Conservation (phyloP, 2,329 filamentous ascomycete species). For the Exophiala phaeomuriformis region DNA sequence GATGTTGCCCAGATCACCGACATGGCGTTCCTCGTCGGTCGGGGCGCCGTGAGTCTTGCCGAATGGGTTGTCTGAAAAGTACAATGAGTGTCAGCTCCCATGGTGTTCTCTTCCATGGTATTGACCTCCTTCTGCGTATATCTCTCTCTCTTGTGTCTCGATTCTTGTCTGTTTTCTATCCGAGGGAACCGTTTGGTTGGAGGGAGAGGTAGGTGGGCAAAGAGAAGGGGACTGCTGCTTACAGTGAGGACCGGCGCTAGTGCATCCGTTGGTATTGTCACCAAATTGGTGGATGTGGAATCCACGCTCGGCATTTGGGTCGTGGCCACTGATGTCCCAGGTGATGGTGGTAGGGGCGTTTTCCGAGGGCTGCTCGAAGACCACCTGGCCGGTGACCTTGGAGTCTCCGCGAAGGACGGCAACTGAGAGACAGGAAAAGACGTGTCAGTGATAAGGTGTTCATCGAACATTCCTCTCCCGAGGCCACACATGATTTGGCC, state of each 20-base stretch:
- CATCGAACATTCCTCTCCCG: conserved; percentile 6
- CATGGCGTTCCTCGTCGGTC: conserved; percentile 75
- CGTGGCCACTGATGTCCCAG: conserved; percentile 88
- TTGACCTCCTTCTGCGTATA: too few relatives aligned
- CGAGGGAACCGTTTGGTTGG: too few relatives aligned
- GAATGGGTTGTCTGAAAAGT: conserved; percentile 76
- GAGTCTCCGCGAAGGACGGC: conserved; percentile 96
- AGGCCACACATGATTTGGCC: background rate
- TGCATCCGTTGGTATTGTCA: conserved; percentile 99
- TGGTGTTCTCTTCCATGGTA: background rate
- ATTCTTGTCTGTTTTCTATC: too few relatives aligned
- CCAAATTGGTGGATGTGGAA: conserved; percentile 99
- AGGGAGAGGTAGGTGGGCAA: too few relatives aligned
- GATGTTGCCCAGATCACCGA: conserved; percentile 96
- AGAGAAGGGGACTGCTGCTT: conserved; percentile 34
- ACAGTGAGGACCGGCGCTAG: conserved; percentile 96
- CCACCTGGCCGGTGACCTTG: conserved; percentile 86
- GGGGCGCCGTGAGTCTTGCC: conserved; percentile 88
- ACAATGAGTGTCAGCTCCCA: conserved; percentile 7
- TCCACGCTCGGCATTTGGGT: conserved; percentile 91
- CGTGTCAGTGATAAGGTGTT: conserved; percentile 17
- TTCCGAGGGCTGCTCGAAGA: conserved; percentile 88
- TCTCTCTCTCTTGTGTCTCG: too few relatives aligned
- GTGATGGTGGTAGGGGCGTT: conserved; percentile 73
- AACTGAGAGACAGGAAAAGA: conserved; percentile 50